A percentile compares a stretch with the other conserved stretches of the same genome.
Conservation (phyloP, 768 basidiomycete genomes). For the Tubosaeta brunneosetosa region DNA sequence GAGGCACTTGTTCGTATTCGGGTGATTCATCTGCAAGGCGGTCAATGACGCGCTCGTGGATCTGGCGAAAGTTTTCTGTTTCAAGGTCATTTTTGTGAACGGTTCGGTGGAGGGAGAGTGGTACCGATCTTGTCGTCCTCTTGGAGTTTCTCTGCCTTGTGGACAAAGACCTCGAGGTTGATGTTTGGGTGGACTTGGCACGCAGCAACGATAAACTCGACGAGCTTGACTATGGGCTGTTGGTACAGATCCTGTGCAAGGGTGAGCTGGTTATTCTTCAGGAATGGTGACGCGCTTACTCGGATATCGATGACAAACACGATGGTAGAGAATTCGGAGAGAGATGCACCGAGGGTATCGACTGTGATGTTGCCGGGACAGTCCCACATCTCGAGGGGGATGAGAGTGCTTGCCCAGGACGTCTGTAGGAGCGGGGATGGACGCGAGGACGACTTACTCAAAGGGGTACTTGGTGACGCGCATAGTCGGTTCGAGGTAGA, state of each 20-base stretch:
- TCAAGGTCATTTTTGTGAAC: conserved; percentile 1
- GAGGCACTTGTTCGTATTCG: conserved; percentile 73
- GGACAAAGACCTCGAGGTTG: conserved; percentile 87
- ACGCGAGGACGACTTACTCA: conserved; percentile 55
- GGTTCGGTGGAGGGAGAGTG: conserved; percentile 14
- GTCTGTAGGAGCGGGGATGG: background rate
- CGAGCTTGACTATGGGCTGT: conserved; percentile 75
- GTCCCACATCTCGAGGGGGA: conserved; percentile 94
- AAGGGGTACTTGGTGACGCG: conserved; percentile 67
- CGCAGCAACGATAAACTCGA: conserved; percentile 75
- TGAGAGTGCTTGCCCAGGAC: conserved; percentile 61
- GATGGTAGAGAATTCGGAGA: conserved; percentile 77
- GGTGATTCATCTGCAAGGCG: conserved; percentile 69
- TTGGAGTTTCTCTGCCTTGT: conserved; percentile 88
- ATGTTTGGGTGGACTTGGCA: conserved; percentile 72
- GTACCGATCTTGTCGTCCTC: conserved; percentile 89
- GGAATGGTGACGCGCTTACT: conserved; percentile 38
- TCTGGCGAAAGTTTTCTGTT: conserved; percentile 85
- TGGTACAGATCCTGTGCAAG: conserved; percentile 69
- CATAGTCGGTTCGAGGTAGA: conserved; percentile 86
- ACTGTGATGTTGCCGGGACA: conserved; percentile 83
- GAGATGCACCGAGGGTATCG: conserved; percentile 68
- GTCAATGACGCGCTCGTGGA: conserved; percentile 82
- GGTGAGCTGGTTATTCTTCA: conserved; percentile 1
- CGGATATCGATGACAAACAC: conserved; percentile 96